Conservation (phyloP, 345 rosid genomes). For the Salix koriyanagi region DNA sequence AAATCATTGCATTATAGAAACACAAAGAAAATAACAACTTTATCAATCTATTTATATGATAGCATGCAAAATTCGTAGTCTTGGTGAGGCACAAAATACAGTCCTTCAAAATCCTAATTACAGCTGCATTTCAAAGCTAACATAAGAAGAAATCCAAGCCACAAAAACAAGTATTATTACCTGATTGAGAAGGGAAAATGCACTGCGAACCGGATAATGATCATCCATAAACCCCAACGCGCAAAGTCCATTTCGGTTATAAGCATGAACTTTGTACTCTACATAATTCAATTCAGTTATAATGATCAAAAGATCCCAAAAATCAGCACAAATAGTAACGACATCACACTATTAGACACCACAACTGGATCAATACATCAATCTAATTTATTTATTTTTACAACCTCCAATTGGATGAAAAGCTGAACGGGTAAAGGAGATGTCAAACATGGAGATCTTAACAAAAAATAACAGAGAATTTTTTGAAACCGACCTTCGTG, state of each 20-base stretch:
- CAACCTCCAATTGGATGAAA: background rate
- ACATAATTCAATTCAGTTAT: conserved; percentile 9
- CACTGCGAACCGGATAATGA: conserved; percentile 89
- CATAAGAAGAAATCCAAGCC: background rate
- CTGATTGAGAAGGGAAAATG: conserved; percentile 87
- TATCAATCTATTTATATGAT: background rate
- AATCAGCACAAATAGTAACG: background rate
- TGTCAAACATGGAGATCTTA: no score
- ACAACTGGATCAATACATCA: background rate
- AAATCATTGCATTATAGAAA: background rate
- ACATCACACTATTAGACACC: background rate
- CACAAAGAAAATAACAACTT: background rate
- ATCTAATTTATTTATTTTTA: background rate
- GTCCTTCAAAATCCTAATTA: background rate
- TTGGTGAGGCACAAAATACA: background rate
- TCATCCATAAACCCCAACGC: conserved; percentile 91
- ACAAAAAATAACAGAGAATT: background rate
- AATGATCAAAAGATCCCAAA: background rate
- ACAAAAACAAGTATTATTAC: conserved; percentile 27
- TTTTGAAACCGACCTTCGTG: conserved; percentile 59
- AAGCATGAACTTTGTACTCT: conserved; percentile 95
- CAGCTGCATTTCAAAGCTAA: background rate
- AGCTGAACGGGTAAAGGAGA: background rate
- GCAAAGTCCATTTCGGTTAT: conserved; percentile 85
- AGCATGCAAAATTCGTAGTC: background rate